Evolutionary conservation across 2,329 filamentous ascomycete species (phyloP).

Genomic region (Zymoseptoria pseudotritici): DNA sequence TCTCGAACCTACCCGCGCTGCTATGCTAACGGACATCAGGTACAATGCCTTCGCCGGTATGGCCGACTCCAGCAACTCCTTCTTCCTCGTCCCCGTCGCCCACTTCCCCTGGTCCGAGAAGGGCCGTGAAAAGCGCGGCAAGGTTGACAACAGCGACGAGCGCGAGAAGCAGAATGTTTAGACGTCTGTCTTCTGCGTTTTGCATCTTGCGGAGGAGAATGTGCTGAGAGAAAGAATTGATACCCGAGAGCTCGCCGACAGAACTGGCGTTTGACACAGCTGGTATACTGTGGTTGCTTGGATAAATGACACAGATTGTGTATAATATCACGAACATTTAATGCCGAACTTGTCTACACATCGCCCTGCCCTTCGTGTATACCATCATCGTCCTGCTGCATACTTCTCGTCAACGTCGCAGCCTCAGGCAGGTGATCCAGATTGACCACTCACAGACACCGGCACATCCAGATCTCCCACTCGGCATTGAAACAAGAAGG

Average conservation of each 20-base stretch:
- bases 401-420: no score
- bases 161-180: conserved; percentile 24
- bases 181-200: background rate
- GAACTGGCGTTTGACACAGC: background rate
- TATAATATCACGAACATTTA: background rate
- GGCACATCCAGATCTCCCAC: no score
- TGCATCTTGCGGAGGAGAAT: no score
- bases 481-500: no score
- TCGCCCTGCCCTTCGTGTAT: no score
- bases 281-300: background rate
- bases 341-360: background rate
- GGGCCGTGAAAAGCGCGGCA: conserved; percentile 52
- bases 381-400: no score
- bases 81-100: conserved; percentile 85
- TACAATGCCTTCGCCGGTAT: conserved; percentile 50
- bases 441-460: no score
- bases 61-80: conserved; percentile 55
- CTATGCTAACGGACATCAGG: conserved; percentile 4
- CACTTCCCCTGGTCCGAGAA: conserved; percentile 93
- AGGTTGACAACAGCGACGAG: conserved; percentile 37
- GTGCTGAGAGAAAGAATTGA: no score
- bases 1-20: background rate
- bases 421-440: no score
- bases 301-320: background rate
- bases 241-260: background rate